These are phyloP conservation scores for Russula lepida DNA, from an alignment of 768 basidiomycete species.

Conservation along the genomic window DNA sequence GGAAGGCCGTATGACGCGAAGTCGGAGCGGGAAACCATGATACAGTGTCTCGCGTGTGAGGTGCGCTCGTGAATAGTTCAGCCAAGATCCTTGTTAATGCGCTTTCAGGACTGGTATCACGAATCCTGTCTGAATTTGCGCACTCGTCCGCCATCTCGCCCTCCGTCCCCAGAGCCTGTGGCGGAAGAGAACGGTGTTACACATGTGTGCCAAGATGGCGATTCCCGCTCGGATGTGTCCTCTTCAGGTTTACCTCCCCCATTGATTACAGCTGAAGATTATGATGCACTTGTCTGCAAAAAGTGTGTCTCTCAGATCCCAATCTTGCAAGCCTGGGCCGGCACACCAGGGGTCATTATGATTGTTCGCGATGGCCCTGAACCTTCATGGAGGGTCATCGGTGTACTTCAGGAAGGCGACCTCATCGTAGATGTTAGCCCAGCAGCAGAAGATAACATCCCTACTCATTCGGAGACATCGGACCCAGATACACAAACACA, in stretches of 20 bases:
- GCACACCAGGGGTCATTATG: constrained; percentile 59
- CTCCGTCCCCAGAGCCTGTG: constrained; percentile 26
- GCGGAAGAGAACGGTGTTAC: neutral
- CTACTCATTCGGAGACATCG: neutral
- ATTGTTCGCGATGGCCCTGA: constrained; percentile 44
- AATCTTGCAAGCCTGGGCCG: constrained; percentile 53
- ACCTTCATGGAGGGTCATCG: constrained; percentile 46
- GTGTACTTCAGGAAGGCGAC: constrained; percentile 25
- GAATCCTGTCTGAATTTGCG: constrained; percentile 82
- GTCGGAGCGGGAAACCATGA: constrained; percentile 76
- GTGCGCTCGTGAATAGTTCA: constrained; percentile 33
- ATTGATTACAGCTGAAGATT: constrained; percentile 56
- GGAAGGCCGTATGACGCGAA: constrained; percentile 60
- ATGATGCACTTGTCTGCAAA: constrained; percentile 69
- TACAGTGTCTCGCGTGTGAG: constrained; percentile 81
- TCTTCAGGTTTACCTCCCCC: constrained; percentile 60
- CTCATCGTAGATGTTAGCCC: constrained; percentile 5
- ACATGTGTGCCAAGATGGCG: constrained; percentile 31
- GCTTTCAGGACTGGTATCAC: constrained; percentile 76
- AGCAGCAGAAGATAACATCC: neutral
- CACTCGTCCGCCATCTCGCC: constrained; percentile 48
- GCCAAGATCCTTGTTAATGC: constrained; percentile 3
- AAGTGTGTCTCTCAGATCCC: constrained; percentile 52
- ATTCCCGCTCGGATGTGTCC: constrained; percentile 52
- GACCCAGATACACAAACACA: neutral